A percentile compares a stretch with the other conserved stretches of the same genome.
Evolutionary conservation across 2,329 filamentous ascomycete genomes (phyloP).

Genomic region (Sporothrix sp.): DNA sequence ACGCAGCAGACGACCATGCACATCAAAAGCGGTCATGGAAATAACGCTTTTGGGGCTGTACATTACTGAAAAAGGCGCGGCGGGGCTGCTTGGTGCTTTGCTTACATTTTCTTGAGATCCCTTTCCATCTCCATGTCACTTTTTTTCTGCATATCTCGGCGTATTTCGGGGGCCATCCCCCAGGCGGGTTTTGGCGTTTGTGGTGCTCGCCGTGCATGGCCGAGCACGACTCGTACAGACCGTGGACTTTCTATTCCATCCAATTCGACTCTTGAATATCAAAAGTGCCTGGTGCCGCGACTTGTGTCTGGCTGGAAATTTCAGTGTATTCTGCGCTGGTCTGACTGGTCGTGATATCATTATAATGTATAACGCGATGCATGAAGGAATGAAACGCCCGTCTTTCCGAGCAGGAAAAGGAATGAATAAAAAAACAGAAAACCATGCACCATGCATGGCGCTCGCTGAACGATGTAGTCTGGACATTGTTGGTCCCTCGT

Average conservation of each 20-base stretch:
- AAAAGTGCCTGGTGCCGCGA: not conserved
- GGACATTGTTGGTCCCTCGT: not conserved
- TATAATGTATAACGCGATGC: slow-evolving; percentile 1
- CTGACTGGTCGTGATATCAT: slow-evolving; percentile 5
- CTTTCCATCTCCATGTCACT: not conserved
- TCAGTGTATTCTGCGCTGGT: not conserved
- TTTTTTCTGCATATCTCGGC: not conserved
- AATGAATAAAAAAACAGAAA: slow-evolving; percentile 1
- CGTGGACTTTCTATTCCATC: too few species aligned
- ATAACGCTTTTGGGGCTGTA: too few species aligned
- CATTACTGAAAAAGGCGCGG: not conserved
- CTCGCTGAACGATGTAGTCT: not conserved
- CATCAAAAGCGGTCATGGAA: too few species aligned
- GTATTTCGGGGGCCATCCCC: not conserved
- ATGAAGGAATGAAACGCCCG: slow-evolving; percentile 2
- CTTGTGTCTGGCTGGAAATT: not conserved
- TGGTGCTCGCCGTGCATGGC: too few species aligned
- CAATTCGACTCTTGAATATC: too few species aligned
- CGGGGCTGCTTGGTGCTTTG: not conserved
- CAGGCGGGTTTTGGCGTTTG: too few species aligned
- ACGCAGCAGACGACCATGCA: too few species aligned
- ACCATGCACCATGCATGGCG: not conserved
- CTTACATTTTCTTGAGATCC: not conserved
- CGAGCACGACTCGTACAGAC: too few species aligned
- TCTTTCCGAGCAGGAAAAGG: not conserved